Conservation (phyloP, 164 flowering plant species). For the Malania oleifera region DNA sequence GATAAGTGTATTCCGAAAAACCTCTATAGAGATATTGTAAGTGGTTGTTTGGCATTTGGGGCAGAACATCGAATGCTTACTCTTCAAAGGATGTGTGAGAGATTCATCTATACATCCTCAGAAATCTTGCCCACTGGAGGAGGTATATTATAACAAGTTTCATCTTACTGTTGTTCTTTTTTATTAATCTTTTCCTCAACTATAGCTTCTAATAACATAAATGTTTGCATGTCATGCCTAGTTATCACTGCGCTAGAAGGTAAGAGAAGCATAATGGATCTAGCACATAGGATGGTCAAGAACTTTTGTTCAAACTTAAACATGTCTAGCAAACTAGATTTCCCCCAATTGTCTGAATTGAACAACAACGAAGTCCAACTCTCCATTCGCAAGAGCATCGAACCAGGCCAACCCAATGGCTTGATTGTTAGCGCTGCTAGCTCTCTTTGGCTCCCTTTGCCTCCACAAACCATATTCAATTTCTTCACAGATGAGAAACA, state of each 20-base stretch:
- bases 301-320: conserved; percentile 10
- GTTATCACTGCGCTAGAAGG: conserved; percentile 28
- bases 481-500: conserved; percentile 28
- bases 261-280: conserved; percentile 29
- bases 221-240: not conserved
- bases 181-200: not conserved
- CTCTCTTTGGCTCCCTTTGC: conserved; percentile 36
- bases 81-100: conserved; percentile 24
- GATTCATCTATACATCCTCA: conserved; percentile 15
- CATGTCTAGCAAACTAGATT: conserved; percentile 22
- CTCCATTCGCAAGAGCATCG: conserved; percentile 16
- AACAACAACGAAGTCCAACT: conserved; percentile 28
- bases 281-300: conserved; percentile 44
- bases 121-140: conserved; percentile 16
- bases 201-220: no score
- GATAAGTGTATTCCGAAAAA: not conserved
- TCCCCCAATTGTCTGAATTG: conserved; percentile 16
- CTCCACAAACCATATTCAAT: conserved; percentile 18
- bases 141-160: conserved; percentile 16
- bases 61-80: not conserved
- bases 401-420: conserved; percentile 25
- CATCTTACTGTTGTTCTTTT: not conserved
- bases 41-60: not conserved
- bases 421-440: conserved; percentile 27
- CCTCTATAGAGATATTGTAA: not conserved